Percentiles rank a stretch among this genome's conserved stretches.
These are phyloP conservation scores for Coniferiporia sulphurascens DNA, from an alignment of 1,284 basidiomycete species.

Conservation along the genomic window DNA sequence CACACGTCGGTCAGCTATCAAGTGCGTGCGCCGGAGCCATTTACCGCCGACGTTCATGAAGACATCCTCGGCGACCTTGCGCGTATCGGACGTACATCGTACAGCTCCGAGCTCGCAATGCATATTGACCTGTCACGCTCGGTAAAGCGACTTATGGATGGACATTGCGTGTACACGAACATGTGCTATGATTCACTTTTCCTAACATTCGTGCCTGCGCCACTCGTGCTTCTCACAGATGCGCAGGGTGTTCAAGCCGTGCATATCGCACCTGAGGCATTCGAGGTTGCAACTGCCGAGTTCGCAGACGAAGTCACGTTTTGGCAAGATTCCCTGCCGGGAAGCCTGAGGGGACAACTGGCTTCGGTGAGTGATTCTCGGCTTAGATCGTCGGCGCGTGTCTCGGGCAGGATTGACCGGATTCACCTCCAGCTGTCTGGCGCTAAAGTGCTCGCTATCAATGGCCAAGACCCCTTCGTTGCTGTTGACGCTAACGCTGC, in stretches of 20 bases:
- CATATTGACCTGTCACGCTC: conserved; percentile 49
- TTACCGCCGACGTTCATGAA: conserved; percentile 50
- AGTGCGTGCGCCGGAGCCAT: conserved; percentile 47
- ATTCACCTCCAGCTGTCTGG: conserved; percentile 42
- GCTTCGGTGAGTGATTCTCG: conserved; percentile 33
- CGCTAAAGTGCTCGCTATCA: conserved; percentile 48
- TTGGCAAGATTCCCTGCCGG: conserved; percentile 52
- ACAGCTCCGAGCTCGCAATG: conserved; percentile 48
- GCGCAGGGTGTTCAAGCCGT: conserved; percentile 41
- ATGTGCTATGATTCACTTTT: conserved; percentile 52
- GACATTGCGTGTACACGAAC: conserved; percentile 53
- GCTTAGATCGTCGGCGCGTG: not conserved
- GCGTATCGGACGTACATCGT: conserved; percentile 39
- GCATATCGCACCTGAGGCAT: conserved; percentile 56
- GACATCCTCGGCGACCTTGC: conserved; percentile 47
- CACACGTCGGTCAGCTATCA: conserved; percentile 59
- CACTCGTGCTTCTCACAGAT: conserved; percentile 47
- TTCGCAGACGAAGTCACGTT: conserved; percentile 48
- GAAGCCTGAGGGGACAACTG: conserved; percentile 42
- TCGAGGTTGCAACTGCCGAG: conserved; percentile 45
- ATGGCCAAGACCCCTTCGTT: conserved; percentile 47
- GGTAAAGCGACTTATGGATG: conserved; percentile 53
- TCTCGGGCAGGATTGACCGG: not conserved
- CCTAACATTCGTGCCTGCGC: conserved; percentile 49
- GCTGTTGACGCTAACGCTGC: conserved; percentile 50